Evolutionary conservation across 2,329 filamentous ascomycete genomes (phyloP).

Genomic region (Ascochyta koolunga): DNA sequence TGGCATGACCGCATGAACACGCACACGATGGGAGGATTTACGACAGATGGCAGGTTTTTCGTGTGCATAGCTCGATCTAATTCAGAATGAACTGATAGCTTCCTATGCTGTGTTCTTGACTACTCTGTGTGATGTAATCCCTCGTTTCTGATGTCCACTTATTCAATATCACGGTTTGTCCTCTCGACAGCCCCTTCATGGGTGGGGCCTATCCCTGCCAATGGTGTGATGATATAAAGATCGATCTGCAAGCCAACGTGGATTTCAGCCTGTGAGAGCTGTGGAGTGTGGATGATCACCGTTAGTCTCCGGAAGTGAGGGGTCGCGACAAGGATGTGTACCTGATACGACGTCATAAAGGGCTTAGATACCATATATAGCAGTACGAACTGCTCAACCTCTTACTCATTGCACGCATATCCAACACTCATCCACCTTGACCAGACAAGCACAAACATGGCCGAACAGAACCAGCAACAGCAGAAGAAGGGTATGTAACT

Average conservation of each 20-base stretch:
- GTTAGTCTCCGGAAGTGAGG: conserved; percentile 8
- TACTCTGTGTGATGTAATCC: neutral
- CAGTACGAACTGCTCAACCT: neutral
- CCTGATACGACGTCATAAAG: conserved; percentile 10
- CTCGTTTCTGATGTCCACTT: neutral
- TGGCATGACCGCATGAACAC: conserved; percentile 30
- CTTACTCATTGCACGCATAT: neutral
- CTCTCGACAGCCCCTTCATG: neutral
- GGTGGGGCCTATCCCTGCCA: conserved; percentile 14
- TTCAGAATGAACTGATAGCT: conserved; percentile 33
- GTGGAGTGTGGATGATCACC: conserved; percentile 7
- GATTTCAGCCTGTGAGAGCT: conserved; percentile 4
- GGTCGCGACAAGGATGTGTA: conserved; percentile 9
- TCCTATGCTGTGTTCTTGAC: conserved; percentile 1
- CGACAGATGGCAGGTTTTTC: conserved; percentile 25
- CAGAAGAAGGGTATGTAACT: conserved; percentile 30
- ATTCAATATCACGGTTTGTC: neutral
- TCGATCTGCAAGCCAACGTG: conserved; percentile 3
- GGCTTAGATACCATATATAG: neutral
- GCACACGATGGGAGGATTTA: conserved; percentile 29
- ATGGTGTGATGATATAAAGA: conserved; percentile 22
- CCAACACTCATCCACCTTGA: neutral
- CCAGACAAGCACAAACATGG: conserved; percentile 20
- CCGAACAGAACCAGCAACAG: conserved; percentile 33
- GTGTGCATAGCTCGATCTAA: conserved; percentile 42